These are phyloP conservation scores for Ceratobasidium papillatum DNA, from an alignment of 1,284 basidiomycete species.

Conservation along the genomic window DNA sequence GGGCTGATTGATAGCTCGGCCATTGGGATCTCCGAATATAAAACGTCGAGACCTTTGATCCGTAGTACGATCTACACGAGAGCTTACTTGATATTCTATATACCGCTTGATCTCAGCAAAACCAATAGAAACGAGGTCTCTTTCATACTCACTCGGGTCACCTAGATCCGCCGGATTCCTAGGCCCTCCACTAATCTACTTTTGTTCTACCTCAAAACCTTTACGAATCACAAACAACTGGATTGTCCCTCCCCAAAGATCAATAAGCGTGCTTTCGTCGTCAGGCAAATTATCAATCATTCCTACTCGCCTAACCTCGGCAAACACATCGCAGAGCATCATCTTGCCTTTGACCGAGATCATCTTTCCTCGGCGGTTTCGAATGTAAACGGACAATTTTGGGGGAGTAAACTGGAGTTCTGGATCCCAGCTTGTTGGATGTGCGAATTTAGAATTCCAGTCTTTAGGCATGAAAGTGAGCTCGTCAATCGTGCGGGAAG, in stretches of 20 bases:
- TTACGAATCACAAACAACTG: background rate
- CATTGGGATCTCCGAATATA: too few species aligned
- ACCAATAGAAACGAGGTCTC: too few species aligned
- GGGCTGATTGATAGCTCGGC: too few species aligned
- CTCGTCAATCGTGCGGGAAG: background rate
- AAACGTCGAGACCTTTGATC: too few species aligned
- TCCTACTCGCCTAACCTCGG: background rate
- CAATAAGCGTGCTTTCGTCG: background rate
- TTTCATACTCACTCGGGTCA: background rate
- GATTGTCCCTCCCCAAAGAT: background rate
- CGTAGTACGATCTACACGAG: too few species aligned
- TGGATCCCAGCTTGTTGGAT: slow-evolving; percentile 13
- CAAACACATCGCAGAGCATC: background rate
- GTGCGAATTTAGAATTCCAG: background rate
- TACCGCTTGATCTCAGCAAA: too few species aligned
- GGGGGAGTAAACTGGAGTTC: background rate
- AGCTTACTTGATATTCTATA: too few species aligned
- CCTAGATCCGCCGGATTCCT: background rate
- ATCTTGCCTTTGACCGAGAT: background rate
- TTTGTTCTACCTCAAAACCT: background rate
- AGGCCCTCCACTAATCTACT: background rate
- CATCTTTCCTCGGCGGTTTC: background rate
- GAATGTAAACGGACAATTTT: background rate
- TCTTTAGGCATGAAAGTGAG: background rate
- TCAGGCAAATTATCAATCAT: background rate